Evolutionary conservation across 2,329 filamentous ascomycete genomes (phyloP), one percentile per base, ranked within the genome.

Genomic region (Corniculantispora saksenae): DNA sequence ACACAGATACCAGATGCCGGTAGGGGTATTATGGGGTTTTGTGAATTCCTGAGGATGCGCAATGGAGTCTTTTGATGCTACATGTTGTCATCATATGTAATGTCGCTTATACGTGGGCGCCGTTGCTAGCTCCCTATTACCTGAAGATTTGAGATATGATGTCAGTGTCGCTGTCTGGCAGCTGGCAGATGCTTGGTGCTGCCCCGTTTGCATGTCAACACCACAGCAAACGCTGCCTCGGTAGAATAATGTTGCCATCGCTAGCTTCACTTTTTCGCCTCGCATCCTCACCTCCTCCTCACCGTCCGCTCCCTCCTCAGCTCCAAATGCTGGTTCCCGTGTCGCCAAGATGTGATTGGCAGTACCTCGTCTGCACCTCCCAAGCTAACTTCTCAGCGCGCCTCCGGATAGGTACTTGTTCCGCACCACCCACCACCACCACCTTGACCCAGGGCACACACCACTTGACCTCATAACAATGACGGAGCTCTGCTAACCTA

Each of bases 401-500:
- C 21, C 29, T 3, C 29, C 29, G 3, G 38, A 19, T 50, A 12
- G 47, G 47, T 50, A 45, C 55, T 29, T 29, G 45, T 61, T 47
- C 59, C 48, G 59, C 59, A 43, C 54, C 9, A 43, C 35, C n/a
- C 17, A 10, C 53, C 27, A 38, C 27, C 27, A 38, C 45, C 57
- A 50, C 57, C 58, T 10, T 38, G 58, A n/a, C n/a, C n/a, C n/a
- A n/a, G n/a, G n/a, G n/a, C n/a, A n/a, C 40, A 32, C 59, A 45
- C 59, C 48, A 53, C 48, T 53, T 51, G 58, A 43, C 59, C 59
- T 61, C 59, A 38, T n/a, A 54, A 61, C 59, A 54, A 61, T 61
- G 59, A 54, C 59, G 59, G 59, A 45, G 38, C 58, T 27, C 17
- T 5, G 55, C 23, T 55, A 38, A 38, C 27, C 51, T 25, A 29